Evolutionary conservation across 441 rosid species (phyloP), one percentile per base, ranked within the genome.

Genomic region (Gossypium trilobum): DNA sequence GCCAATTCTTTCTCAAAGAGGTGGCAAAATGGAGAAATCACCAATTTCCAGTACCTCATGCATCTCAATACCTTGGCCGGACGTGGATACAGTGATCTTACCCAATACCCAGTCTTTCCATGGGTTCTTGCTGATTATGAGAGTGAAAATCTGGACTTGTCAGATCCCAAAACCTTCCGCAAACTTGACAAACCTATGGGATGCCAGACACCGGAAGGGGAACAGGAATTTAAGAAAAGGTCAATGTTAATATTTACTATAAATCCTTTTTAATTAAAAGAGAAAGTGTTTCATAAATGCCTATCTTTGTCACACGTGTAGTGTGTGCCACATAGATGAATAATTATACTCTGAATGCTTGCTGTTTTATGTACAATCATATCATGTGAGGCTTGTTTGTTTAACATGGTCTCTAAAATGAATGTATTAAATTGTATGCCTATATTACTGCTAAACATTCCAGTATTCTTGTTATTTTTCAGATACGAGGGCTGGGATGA

Each of bases 401-500:
- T 54, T 71, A 27, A 29, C 36, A 22, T 33, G 44, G n/a, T 58
- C 20, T 54, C 19, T 42, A 19, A 71, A 23, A 13, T 27, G 31
- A 33, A 22, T 19, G 59, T 55, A 27, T 54, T 33, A 46, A 27
- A 2, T 20, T 57, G 46, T 60, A 0, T 48, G 14, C 36, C 10
- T 36, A 25, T 29, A 60, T 65, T 62, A n/a, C 58, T 33, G 25
- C 71, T 73, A 10, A 63, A 55, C 60, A 62, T 67, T 54, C 66
- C 63, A 48, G 5, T 73, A 58, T 61, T 72, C 69, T 76, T 64
- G 8, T 59, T 39, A 16, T 42, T 70, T 70, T 80, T 85, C 91
- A 96, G 99, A 81, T 93, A 88, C 68, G 97, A 93, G 82, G 90
- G 98, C 84, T 96, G 98, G 98, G 99, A 96, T 86, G 99, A 96